phyloP scores from a whole-genome alignment of 306 rosid species.

The Senna siamea region DNA sequence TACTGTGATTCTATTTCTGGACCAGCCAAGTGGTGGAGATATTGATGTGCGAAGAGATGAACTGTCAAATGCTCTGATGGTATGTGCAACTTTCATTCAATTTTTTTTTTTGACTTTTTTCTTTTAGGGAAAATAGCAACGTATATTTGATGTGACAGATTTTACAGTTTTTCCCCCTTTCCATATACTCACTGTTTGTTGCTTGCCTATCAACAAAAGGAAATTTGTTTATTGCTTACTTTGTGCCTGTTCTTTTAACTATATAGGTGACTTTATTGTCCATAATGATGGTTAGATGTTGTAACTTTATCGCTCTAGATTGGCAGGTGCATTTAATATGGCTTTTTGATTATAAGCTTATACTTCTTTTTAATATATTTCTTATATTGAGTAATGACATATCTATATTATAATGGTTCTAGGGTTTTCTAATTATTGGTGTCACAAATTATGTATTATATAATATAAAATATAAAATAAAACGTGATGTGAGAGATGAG shows the following conservation, averaged over 20 bases:
- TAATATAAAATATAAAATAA: too few species aligned
- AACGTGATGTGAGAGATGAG: too few species aligned
- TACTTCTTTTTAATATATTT: too few species aligned
- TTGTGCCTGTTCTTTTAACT: not conserved
- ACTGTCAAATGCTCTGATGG: constrained; percentile 85
- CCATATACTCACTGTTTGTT: not conserved
- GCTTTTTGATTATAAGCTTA: too few species aligned
- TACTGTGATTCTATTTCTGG: constrained; percentile 41
- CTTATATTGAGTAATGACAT: too few species aligned
- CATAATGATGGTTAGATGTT: not conserved
- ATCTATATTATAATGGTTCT: too few species aligned
- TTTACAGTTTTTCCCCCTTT: not conserved
- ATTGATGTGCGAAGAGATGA: constrained; percentile 72
- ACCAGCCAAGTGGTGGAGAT: constrained; percentile 69
- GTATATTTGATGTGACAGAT: not conserved
- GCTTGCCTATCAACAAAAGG: not conserved
- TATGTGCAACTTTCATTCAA: constrained; percentile 49
- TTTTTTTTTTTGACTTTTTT: constrained; percentile 17
- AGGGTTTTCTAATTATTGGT: too few species aligned
- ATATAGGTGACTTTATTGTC: not conserved
- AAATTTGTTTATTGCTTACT: not conserved
- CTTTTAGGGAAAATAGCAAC: not conserved
- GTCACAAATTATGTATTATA: too few species aligned
- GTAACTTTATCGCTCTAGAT: not conserved
- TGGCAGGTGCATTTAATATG: too few species aligned